Percentiles rank a stretch among this genome's conserved stretches.
Conservation (phyloP, 345 rosid genomes). For the Brassica carinata region DNA sequence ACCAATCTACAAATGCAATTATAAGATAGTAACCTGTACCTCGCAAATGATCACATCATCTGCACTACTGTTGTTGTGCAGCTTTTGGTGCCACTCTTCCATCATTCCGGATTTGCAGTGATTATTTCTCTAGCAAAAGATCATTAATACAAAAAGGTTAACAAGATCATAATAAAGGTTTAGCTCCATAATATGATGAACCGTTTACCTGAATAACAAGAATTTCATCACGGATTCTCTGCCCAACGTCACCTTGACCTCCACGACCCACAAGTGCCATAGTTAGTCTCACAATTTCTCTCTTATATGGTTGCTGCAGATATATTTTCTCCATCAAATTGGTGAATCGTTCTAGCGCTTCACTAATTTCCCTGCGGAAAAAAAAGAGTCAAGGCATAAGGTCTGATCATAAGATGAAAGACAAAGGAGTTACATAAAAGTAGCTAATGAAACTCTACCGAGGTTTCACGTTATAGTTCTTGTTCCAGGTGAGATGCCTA, state of each 20-base stretch:
- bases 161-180: not conserved
- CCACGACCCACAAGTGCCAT: slow-evolving; percentile 97
- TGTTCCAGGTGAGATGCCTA: slow-evolving; percentile 96
- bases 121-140: slow-evolving; percentile 71
- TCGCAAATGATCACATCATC: slow-evolving; percentile 96
- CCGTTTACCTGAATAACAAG: slow-evolving; percentile 83
- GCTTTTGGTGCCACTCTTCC: slow-evolving; percentile 99
- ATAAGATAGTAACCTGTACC: slow-evolving; percentile 46
- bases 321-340: slow-evolving; percentile 71
- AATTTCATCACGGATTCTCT: slow-evolving; percentile 96
- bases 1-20: not conserved
- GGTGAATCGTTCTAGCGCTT: slow-evolving; percentile 90
- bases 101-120: slow-evolving; percentile 95
- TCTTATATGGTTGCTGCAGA: slow-evolving; percentile 50
- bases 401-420: slow-evolving; percentile 1
- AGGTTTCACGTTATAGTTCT: slow-evolving; percentile 97
- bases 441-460: slow-evolving; percentile 52
- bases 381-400: not conserved
- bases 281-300: slow-evolving; percentile 77
- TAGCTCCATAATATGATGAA: not conserved
- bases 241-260: slow-evolving; percentile 99
- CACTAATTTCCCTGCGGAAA: slow-evolving; percentile 82
- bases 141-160: not conserved
- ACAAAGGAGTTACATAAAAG: not conserved
- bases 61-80: slow-evolving; percentile 97